phyloP scores from a whole-genome alignment of 1,284 basidiomycete genomes.

The Microbotryomycetes sp. region DNA sequence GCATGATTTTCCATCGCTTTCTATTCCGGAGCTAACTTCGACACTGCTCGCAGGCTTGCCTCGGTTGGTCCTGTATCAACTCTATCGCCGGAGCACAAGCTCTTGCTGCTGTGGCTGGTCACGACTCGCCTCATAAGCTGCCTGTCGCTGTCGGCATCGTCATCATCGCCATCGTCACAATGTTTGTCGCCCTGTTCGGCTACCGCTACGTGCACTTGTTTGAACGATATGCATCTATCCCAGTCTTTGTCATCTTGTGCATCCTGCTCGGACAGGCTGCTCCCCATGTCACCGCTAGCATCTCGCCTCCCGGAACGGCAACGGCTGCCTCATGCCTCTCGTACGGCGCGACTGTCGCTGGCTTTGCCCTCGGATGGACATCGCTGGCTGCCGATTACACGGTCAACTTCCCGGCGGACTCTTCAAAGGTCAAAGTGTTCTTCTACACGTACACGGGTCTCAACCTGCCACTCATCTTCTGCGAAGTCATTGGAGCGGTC shows the following conservation, averaged over 20 bases:
- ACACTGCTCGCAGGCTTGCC: constrained; percentile 30
- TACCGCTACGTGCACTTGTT: constrained; percentile 50
- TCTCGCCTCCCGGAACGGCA: constrained; percentile 47
- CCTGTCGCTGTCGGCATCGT: constrained; percentile 34
- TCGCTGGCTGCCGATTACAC: constrained; percentile 57
- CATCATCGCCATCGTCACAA: constrained; percentile 41
- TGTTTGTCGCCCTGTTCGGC: constrained; percentile 47
- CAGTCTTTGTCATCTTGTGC: constrained; percentile 64
- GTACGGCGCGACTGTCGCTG: constrained; percentile 54
- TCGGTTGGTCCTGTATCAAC: constrained; percentile 42
- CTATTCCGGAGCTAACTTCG: neutral
- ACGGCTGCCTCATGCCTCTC: constrained; percentile 65
- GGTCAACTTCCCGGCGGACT: constrained; percentile 43
- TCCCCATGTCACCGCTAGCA: constrained; percentile 7
- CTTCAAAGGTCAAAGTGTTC: constrained; percentile 56
- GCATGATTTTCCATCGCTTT: neutral
- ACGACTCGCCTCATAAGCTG: constrained; percentile 25
- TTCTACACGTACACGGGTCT: constrained; percentile 65
- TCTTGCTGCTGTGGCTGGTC: constrained; percentile 38
- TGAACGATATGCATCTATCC: constrained; percentile 68
- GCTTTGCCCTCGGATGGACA: constrained; percentile 46
- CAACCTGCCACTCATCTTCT: constrained; percentile 46
- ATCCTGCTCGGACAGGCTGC: constrained; percentile 43
- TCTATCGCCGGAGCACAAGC: constrained; percentile 40
- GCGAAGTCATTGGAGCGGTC: constrained; percentile 41